phyloP scores from a whole-genome alignment of 2,329 filamentous ascomycete genomes.

The Chalara sp. region DNA sequence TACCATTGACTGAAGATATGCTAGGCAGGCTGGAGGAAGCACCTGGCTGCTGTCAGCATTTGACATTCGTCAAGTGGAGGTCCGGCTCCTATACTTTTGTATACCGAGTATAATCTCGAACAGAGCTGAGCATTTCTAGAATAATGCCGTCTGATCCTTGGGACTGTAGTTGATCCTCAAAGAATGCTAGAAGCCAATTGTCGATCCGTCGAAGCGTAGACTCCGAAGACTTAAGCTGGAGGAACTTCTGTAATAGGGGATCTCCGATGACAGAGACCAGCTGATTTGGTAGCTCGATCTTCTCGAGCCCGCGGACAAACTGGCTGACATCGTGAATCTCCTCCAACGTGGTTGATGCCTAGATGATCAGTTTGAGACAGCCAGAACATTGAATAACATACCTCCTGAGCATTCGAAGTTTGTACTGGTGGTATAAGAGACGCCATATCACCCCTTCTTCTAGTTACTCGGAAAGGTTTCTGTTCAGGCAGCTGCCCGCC shows the following conservation, averaged over 20 bases:
- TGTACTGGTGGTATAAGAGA: constrained; percentile 61
- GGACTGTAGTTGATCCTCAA: constrained; percentile 46
- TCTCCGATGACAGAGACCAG: constrained; percentile 71
- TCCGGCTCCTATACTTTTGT: constrained; percentile 40
- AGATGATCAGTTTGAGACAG: constrained; percentile 2
- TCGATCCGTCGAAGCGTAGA: constrained; percentile 45
- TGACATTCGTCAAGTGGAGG: constrained; percentile 3
- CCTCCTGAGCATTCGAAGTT: constrained; percentile 67
- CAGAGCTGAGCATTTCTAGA: constrained; percentile 46
- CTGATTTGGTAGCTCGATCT: constrained; percentile 75
- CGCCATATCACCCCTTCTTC: constrained; percentile 39
- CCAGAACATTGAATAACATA: constrained; percentile 25
- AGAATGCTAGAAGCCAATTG: constrained; percentile 51
- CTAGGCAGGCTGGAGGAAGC: constrained; percentile 33
- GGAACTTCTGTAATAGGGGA: constrained; percentile 70
- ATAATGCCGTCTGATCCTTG: constrained; percentile 43
- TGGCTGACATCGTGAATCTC: constrained; percentile 67
- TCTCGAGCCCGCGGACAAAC: constrained; percentile 68
- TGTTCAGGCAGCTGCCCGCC: constrained; percentile 34
- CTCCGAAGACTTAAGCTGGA: constrained; percentile 54
- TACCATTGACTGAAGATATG: constrained; percentile 47
- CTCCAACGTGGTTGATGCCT: constrained; percentile 63
- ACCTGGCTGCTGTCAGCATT: constrained; percentile 18
- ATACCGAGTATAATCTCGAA: constrained; percentile 48
- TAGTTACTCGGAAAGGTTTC: constrained; percentile 57